These are phyloP conservation scores for Dactylonectria macrodidyma DNA, from an alignment of 2,329 filamentous ascomycete genomes.

Conservation along the genomic window DNA sequence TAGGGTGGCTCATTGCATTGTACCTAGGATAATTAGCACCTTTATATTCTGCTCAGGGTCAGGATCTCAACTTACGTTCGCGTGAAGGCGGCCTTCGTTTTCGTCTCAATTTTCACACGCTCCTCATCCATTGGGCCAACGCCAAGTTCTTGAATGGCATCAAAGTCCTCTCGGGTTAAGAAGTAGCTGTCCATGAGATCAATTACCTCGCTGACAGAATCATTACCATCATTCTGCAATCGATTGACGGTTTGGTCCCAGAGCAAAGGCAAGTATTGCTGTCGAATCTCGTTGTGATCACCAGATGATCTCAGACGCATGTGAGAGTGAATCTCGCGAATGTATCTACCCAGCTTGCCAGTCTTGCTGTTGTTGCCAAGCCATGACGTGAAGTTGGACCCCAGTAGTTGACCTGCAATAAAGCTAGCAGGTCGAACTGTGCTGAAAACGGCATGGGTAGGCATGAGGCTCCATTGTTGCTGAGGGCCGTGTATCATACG, in stretches of 20 bases:
- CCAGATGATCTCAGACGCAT: slow-evolving; percentile 94
- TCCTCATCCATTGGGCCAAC: slow-evolving; percentile 87
- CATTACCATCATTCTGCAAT: slow-evolving; percentile 84
- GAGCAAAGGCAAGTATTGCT: slow-evolving; percentile 91
- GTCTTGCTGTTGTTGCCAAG: slow-evolving; percentile 95
- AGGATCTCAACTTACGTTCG: slow-evolving; percentile 75
- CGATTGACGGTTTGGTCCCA: slow-evolving; percentile 86
- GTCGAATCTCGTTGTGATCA: slow-evolving; percentile 92
- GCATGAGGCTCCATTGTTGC: slow-evolving; percentile 99
- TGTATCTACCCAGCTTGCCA: slow-evolving; percentile 81
- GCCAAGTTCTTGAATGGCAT: slow-evolving; percentile 91
- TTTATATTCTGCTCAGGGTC: not conserved
- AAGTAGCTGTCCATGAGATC: slow-evolving; percentile 98
- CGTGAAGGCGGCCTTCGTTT: slow-evolving; percentile 92
- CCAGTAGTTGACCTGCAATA: slow-evolving; percentile 82
- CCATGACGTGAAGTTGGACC: slow-evolving; percentile 89
- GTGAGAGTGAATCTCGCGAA: slow-evolving; percentile 96
- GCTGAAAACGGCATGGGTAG: slow-evolving; percentile 94
- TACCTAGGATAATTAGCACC: slow-evolving; percentile 70
- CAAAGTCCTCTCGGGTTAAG: slow-evolving; percentile 94
- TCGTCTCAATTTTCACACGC: slow-evolving; percentile 82
- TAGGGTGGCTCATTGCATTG: slow-evolving; percentile 86
- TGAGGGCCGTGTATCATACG: slow-evolving; percentile 98
- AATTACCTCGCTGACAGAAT: slow-evolving; percentile 86
- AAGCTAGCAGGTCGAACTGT: slow-evolving; percentile 94